A percentile compares a stretch with the other conserved stretches of the same genome.
Conservation (phyloP, 129 eudicot genomes). For the Helianthus tuberosus region DNA sequence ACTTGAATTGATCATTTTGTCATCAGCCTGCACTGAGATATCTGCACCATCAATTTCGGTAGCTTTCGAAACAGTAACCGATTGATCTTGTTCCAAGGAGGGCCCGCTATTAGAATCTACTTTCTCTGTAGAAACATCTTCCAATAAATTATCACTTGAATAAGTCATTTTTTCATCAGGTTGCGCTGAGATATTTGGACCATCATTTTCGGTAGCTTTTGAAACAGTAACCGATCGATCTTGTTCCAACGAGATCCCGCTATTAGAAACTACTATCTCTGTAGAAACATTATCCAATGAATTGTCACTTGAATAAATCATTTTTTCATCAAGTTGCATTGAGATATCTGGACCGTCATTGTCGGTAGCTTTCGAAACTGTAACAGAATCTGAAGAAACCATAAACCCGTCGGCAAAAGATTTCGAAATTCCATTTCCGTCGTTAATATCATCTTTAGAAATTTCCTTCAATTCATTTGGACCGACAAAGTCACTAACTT, state of each 20-base stretch:
- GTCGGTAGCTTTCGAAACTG: not conserved
- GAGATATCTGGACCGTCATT: not conserved
- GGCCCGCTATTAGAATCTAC: not conserved
- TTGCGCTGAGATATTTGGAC: not conserved
- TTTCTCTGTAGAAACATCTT: not conserved
- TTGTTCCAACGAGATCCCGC: slow-evolving; percentile 27
- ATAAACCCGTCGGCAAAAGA: not conserved
- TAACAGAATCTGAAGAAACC: slow-evolving; percentile 20
- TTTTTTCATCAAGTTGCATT: slow-evolving; percentile 32
- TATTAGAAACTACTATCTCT: slow-evolving; percentile 2
- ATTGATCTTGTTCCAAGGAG: slow-evolving; percentile 37
- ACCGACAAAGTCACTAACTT: slow-evolving; percentile 11
- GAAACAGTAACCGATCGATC: slow-evolving; percentile 27
- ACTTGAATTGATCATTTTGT: not conserved
- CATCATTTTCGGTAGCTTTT: not conserved
- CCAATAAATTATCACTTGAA: slow-evolving; percentile 17
- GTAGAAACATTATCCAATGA: not conserved
- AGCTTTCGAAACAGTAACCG: too few species aligned
- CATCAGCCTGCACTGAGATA: not conserved
- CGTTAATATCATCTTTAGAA: slow-evolving; percentile 17
- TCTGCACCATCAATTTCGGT: too few species aligned
- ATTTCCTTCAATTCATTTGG: slow-evolving; percentile 16
- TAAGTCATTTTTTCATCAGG: too few species aligned
- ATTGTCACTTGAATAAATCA: slow-evolving; percentile 14
- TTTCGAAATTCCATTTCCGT: slow-evolving; percentile 22